These are phyloP conservation scores for Ceratocystis papillata DNA, from an alignment of 2,329 filamentous ascomycete genomes.

Conservation along the genomic window DNA sequence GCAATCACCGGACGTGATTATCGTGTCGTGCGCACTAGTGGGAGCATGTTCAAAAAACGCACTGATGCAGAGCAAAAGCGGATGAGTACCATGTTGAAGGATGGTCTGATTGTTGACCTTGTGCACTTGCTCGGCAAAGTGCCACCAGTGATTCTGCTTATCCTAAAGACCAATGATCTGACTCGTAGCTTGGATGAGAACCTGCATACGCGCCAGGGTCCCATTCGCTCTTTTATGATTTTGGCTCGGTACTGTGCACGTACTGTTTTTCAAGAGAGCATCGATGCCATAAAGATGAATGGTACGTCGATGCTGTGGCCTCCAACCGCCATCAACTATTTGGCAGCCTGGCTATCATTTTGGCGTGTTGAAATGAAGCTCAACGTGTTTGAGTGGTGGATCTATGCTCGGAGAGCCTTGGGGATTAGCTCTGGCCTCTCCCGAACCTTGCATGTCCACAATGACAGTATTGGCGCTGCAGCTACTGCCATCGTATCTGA, in stretches of 20 bases:
- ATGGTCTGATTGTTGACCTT: constrained; percentile 78
- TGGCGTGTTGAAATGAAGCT: constrained; percentile 53
- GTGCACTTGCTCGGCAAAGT: constrained; percentile 82
- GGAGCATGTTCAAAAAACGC: constrained; percentile 47
- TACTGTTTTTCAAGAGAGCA: constrained; percentile 54
- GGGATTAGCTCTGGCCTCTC: constrained; percentile 28
- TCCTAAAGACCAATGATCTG: constrained; percentile 94
- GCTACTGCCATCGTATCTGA: neutral
- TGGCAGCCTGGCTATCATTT: constrained; percentile 49
- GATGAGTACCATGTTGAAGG: constrained; percentile 74
- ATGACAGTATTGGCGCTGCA: neutral
- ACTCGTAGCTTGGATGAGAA: constrained; percentile 90
- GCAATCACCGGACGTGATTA: constrained; percentile 94
- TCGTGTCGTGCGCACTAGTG: constrained; percentile 50
- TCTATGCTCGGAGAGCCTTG: constrained; percentile 42
- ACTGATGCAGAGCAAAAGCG: constrained; percentile 69
- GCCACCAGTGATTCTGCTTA: constrained; percentile 82
- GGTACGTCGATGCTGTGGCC: constrained; percentile 50
- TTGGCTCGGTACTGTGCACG: constrained; percentile 57
- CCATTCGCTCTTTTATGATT: constrained; percentile 56
- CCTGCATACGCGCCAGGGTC: constrained; percentile 60
- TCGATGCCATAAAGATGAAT: constrained; percentile 43
- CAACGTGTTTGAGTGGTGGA: constrained; percentile 52
- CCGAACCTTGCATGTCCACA: neutral
- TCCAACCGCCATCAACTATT: constrained; percentile 42